Evolutionary conservation across 2,329 filamentous ascomycete species (phyloP), one percentile per base, ranked within the genome.

Genomic region (Fusarium praegraminearum): DNA sequence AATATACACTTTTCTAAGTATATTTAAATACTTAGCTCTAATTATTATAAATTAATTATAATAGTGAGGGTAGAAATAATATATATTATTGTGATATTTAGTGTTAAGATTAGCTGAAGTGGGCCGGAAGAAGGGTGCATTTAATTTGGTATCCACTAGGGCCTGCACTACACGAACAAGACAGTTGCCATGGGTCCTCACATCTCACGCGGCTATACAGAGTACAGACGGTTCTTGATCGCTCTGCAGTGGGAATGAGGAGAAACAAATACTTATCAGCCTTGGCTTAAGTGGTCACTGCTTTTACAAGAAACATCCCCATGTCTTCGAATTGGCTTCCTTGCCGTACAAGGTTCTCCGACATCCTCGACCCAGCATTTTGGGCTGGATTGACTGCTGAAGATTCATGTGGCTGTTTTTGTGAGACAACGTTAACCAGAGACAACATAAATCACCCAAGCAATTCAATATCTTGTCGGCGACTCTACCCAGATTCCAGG

Each of bases 281-380:
- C 24, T 52, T 61, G 38, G 36, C 28, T 53, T 20, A 38, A 44
- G 63, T 70, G 63, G 63, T 49, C 58, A 68, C 52, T 58, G 35
- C 54, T 35, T 45, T 47, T 30, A 35, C 40, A 36, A 57, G 52
- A 35, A 44, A 69, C 36, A 52, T 49, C 63, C 45, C 58, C 50
- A 49, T n/a, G 55, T 36, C 33, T 65, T 68, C 63, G 63, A 70
- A 58, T 59, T 67, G 49, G 47, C 60, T 68, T 64, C 54, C 51
- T 62, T 50, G 18, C 38, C 15, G 20, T 40, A 30, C 49, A 51
- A 50, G 52, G 35, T 32, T 53, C 47, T 65, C 52, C 52, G 53
- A 38, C 50, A 69, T 71, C 56, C 53, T 65, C 35, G 38, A 52
- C 50, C 52, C 44, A 46, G 51, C 45, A 55, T 46, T 45, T 58